phyloP scores from a whole-genome alignment of 352 stramenopile genomes.

The Phytophthora pistaciae region DNA sequence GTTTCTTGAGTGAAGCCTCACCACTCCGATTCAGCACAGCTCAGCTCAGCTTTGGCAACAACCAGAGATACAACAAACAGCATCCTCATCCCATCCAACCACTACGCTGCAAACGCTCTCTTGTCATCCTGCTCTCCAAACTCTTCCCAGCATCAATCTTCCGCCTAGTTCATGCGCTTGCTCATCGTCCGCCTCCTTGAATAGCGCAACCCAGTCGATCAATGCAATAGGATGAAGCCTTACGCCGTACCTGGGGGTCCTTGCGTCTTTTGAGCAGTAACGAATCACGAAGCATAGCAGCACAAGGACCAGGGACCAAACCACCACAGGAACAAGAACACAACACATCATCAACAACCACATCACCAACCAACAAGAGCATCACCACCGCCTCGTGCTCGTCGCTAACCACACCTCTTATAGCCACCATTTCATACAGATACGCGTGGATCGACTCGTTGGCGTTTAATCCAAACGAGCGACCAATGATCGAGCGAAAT shows the following conservation, averaged over 20 bases:
- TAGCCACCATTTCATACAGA: conserved; percentile 11
- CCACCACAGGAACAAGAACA: conserved; percentile 33
- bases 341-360: conserved; percentile 52
- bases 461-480: conserved; percentile 11
- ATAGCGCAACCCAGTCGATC: conserved; percentile 20
- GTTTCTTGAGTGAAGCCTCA: neutral
- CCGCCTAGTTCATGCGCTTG: conserved; percentile 5
- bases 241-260: conserved; percentile 73
- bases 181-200: conserved; percentile 10
- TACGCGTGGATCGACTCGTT: conserved; percentile 11
- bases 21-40: conserved; percentile 13
- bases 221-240: conserved; percentile 20
- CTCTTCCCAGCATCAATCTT: conserved; percentile 5
- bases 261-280: conserved; percentile 57
- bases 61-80: conserved; percentile 29
- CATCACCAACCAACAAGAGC: conserved; percentile 42
- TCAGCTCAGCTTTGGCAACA: conserved; percentile 25
- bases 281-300: conserved; percentile 37
- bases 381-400: conserved; percentile 36
- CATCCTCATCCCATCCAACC: conserved; percentile 10
- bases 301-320: conserved; percentile 37
- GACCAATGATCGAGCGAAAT: conserved; percentile 26
- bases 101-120: conserved; percentile 18
- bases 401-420: conserved; percentile 14
- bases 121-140: conserved; percentile 6